Percentiles rank a stretch among this genome's conserved stretches.
Conservation (phyloP, 495 filamentous ascomycete genomes). For the Aspergillus haitiensis region DNA sequence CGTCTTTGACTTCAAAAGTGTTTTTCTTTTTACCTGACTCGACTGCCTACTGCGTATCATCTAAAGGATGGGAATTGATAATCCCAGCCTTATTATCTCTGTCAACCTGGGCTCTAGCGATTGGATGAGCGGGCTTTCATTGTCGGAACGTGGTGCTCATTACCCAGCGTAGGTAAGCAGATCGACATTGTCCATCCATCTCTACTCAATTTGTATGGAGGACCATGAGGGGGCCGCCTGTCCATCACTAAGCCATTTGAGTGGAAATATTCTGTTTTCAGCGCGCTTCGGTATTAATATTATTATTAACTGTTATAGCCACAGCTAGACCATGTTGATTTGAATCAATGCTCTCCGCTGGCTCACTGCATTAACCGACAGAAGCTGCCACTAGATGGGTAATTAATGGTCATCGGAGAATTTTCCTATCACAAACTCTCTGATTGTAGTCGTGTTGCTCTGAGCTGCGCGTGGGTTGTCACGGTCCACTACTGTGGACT, state of each 20-base stretch:
- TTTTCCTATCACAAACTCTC: slow-evolving; percentile 17
- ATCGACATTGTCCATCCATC: slow-evolving; percentile 5
- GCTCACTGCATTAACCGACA: slow-evolving; percentile 17
- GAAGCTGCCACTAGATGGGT: slow-evolving; percentile 12
- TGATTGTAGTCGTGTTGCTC: slow-evolving; percentile 7
- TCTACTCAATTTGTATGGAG: slow-evolving; percentile 6
- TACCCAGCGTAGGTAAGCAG: not conserved
- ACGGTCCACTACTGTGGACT: slow-evolving; percentile 4
- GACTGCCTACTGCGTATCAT: not conserved
- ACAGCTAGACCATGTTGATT: not conserved
- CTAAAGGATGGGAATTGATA: not conserved
- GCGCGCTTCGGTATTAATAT: not conserved
- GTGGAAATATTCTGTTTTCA: not conserved
- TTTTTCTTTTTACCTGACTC: not conserved
- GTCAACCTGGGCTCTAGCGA: not conserved
- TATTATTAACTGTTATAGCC: not conserved
- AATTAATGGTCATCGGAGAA: slow-evolving; percentile 16
- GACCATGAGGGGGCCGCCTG: slow-evolving; percentile 4
- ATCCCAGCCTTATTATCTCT: not conserved
- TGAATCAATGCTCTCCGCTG: slow-evolving; percentile 1
- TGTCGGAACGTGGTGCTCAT: not conserved
- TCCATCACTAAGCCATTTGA: not conserved
- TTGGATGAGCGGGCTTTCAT: slow-evolving; percentile 3
- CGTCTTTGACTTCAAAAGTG: not conserved
- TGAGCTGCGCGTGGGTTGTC: slow-evolving; percentile 20